phyloP scores from a whole-genome alignment of 164 flowering plant genomes.

The Akebia trifoliata region DNA sequence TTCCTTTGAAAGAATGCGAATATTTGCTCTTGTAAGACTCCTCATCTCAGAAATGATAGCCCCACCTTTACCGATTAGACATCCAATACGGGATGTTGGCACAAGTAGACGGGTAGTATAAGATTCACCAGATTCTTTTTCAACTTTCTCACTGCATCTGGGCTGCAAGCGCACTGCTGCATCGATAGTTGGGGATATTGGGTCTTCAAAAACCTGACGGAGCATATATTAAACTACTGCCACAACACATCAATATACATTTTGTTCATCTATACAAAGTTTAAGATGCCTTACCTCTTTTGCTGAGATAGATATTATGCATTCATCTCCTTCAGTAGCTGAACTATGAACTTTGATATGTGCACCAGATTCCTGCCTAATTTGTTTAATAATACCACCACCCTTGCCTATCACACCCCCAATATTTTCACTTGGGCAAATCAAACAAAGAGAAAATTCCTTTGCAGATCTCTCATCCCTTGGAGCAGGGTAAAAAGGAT shows the following conservation, averaged over 20 bases:
- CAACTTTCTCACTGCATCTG: conserved; percentile 77
- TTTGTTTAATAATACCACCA: conserved; percentile 82
- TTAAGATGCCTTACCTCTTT: conserved; percentile 55
- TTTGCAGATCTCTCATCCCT: conserved; percentile 65
- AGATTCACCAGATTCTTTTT: conserved; percentile 80
- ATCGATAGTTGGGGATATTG: conserved; percentile 67
- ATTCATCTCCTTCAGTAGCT: conserved; percentile 68
- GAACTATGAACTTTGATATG: conserved; percentile 81
- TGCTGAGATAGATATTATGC: conserved; percentile 68
- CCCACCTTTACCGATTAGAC: conserved; percentile 96
- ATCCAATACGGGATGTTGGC: conserved; percentile 82
- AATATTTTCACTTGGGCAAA: conserved; percentile 76
- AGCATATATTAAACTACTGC: not conserved
- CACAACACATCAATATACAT: no score
- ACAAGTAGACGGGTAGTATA: conserved; percentile 83
- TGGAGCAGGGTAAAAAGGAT: conserved; percentile 51
- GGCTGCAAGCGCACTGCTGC: conserved; percentile 89
- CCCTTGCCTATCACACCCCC: conserved; percentile 93
- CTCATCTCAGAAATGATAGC: conserved; percentile 86
- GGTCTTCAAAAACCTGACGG: conserved; percentile 64
- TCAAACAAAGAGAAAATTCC: conserved; percentile 75
- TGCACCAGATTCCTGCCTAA: conserved; percentile 87
- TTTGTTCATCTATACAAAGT: not conserved
- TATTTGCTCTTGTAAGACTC: conserved; percentile 76
- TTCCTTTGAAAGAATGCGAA: conserved; percentile 85